These are phyloP conservation scores for Dalbergia oliveri DNA, from an alignment of 306 rosid genomes.

Conservation along the genomic window DNA sequence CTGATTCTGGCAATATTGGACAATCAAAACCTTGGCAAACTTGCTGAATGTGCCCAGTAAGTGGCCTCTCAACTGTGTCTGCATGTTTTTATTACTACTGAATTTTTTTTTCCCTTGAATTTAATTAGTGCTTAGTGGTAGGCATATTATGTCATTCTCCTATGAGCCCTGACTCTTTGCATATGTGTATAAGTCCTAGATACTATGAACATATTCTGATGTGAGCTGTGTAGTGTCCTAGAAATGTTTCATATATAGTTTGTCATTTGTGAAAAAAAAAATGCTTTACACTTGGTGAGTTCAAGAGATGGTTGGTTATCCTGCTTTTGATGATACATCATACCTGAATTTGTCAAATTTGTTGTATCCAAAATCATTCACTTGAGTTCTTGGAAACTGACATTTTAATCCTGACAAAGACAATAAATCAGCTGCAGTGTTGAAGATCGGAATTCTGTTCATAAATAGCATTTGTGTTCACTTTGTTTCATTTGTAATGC, in stretches of 20 bases:
- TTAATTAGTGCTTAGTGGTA: background rate
- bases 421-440: no score
- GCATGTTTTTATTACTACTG: slow-evolving; percentile 14
- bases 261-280: no score
- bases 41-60: slow-evolving; percentile 99
- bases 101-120: background rate
- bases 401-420: background rate
- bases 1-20: slow-evolving; percentile 95
- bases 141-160: background rate
- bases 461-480: background rate
- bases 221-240: background rate
- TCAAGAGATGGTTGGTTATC: background rate
- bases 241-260: background rate
- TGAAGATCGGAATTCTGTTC: background rate
- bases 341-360: background rate
- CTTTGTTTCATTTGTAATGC: background rate
- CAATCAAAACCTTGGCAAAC: slow-evolving; percentile 96
- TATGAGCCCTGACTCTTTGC: background rate
- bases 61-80: slow-evolving; percentile 41
- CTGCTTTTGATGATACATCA: background rate
- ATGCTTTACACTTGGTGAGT: background rate
- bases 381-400: background rate
- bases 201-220: background rate
- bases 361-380: background rate
- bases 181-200: background rate